phyloP scores from a whole-genome alignment of 805 yeast genomes.

The Nakazawaea populi region DNA sequence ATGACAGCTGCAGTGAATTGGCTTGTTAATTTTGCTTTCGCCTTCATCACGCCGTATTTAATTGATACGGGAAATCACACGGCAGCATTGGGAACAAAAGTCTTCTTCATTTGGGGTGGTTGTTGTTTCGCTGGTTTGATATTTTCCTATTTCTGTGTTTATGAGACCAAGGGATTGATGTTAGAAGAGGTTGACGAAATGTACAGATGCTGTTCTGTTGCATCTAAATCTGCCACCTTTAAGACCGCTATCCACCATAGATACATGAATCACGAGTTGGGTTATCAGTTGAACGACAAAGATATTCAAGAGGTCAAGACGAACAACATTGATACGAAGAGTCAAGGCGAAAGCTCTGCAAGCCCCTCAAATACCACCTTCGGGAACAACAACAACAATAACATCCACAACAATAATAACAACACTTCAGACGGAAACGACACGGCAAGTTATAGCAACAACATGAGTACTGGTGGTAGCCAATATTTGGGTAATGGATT shows the following conservation, averaged over 20 bases:
- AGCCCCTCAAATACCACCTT: conserved; percentile 1
- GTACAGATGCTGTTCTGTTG: conserved; percentile 53
- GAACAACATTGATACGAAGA: neutral
- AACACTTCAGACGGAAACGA: neutral
- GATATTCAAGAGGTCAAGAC: conserved; percentile 11
- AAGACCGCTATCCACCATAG: conserved; percentile 13
- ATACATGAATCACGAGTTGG: conserved; percentile 27
- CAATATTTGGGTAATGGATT: too few species aligned
- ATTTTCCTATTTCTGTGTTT: conserved; percentile 61
- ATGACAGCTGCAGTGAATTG: conserved; percentile 75
- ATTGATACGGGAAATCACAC: conserved; percentile 65
- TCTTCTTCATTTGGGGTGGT: conserved; percentile 80
- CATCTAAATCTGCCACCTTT: conserved; percentile 45
- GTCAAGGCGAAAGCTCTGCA: conserved; percentile 2
- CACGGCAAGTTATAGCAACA: neutral
- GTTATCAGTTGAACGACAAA: conserved; percentile 25
- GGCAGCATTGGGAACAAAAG: conserved; percentile 62
- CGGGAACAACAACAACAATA: neutral
- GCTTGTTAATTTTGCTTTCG: conserved; percentile 73
- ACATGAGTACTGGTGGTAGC: neutral
- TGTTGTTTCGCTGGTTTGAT: conserved; percentile 53
- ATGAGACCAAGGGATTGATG: conserved; percentile 75
- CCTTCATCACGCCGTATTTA: conserved; percentile 68
- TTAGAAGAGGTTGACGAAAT: conserved; percentile 79
- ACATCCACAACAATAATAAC: neutral